Evolutionary conservation across 768 basidiomycete species (phyloP), one percentile per base, ranked within the genome.

Genomic region (Termitomyces sp.): DNA sequence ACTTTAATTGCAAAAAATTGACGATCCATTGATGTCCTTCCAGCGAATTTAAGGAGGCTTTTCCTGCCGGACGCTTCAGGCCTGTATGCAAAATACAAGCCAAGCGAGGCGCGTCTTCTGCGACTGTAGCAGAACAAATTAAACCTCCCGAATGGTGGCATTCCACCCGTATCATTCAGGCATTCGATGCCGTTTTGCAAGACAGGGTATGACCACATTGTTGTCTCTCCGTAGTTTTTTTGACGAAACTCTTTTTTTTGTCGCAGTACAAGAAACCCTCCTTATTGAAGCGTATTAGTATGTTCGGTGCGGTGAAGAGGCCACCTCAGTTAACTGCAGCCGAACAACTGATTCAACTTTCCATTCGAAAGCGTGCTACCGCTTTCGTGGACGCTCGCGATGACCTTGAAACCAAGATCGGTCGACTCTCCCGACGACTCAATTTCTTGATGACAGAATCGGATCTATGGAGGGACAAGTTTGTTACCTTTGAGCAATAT

Each of bases 71-170:
- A 38, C 82, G 91, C 40, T 95, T 97, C 80, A 80, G 94, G 16
- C 93, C 93, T 11, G 85, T 95, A 40, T 95, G 93, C 79, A 92
- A 92, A 72, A 93, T 96, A 61, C 90, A 91, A 67, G 88, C 92
- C 7, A 93, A 92, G 75, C 78, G 91, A 53, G 88, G 91, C 22
- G 88, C 86, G 4, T 86, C 93, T 39, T 87, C 87, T 35, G 81
- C 91, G 46, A 87, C 90, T 38, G 90, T 94, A 15, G 93, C 93
- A 2, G 95, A 96, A 68, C 89, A 91, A 65, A 91, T 96, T 69
- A 90, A 92, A 69, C 81, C 92, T 42, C 95, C 95, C 0, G 88
- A 89, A 65, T 97, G 95, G 95, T 97, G 94, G 94, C 88, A 94
- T 68, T 92, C 91, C 36, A 92, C 91, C 2, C 86, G 89, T 52